Evolutionary conservation across 768 basidiomycete genomes (phyloP).

Genomic region (Daedaleopsis nitida): DNA sequence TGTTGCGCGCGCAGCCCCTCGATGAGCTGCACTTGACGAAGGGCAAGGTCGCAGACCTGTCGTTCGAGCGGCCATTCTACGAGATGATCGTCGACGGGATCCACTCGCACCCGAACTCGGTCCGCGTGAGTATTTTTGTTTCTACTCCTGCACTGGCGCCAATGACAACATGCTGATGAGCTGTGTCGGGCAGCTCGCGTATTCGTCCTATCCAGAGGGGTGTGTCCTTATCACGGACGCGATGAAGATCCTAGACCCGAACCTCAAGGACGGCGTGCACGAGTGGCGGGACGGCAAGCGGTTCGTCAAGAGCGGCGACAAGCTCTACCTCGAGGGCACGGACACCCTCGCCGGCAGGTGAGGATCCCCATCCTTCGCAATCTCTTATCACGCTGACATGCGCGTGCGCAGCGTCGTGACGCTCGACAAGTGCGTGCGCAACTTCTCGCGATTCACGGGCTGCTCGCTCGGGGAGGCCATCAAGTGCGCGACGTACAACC

Average conservation of each 20-base stretch:
- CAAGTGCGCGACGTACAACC: slow-evolving; percentile 83
- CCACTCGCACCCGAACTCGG: slow-evolving; percentile 89
- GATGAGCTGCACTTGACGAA: slow-evolving; percentile 44
- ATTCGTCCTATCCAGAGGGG: slow-evolving; percentile 79
- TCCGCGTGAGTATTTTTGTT: slow-evolving; percentile 57
- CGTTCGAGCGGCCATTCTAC: slow-evolving; percentile 76
- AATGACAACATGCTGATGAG: not conserved
- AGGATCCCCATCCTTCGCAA: slow-evolving; percentile 15
- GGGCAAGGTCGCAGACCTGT: slow-evolving; percentile 45
- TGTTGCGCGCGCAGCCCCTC: slow-evolving; percentile 17
- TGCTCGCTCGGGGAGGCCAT: slow-evolving; percentile 84
- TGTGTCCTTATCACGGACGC: slow-evolving; percentile 91
- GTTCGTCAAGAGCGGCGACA: slow-evolving; percentile 80
- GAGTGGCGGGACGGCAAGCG: slow-evolving; percentile 85
- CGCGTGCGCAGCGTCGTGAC: slow-evolving; percentile 63
- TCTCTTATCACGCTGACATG: not conserved
- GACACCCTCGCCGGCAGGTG: slow-evolving; percentile 88
- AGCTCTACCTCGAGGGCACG: slow-evolving; percentile 82
- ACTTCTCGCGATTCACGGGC: slow-evolving; percentile 82
- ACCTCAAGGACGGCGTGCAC: slow-evolving; percentile 80
- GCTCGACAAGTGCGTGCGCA: slow-evolving; percentile 82
- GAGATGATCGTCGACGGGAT: slow-evolving; percentile 91
- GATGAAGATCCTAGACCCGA: slow-evolving; percentile 84
- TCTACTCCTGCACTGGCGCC: not conserved
- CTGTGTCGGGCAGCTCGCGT: slow-evolving; percentile 61